phyloP scores from a whole-genome alignment of 306 rosid genomes.

The Hippophae tibetana region DNA sequence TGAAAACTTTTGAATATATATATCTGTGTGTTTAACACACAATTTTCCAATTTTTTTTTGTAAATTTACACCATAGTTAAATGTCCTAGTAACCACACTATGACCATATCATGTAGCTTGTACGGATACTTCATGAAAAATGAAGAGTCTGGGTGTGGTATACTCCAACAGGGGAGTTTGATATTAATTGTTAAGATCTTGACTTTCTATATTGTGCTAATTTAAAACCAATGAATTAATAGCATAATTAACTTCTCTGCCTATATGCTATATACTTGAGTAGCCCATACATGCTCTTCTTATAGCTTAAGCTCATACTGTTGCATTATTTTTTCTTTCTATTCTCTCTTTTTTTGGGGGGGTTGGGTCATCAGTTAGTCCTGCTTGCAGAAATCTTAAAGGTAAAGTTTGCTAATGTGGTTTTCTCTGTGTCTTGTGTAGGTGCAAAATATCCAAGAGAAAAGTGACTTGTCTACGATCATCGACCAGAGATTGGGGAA shows the following conservation, averaged over 20 bases:
- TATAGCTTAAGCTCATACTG: background rate
- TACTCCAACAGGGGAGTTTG: too few relatives aligned
- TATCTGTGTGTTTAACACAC: too few relatives aligned
- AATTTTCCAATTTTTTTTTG: too few relatives aligned
- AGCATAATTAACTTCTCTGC: background rate
- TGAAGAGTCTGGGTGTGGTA: too few relatives aligned
- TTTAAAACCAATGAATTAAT: background rate
- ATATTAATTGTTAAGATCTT: too few relatives aligned
- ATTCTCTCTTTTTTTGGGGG: background rate
- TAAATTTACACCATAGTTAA: too few relatives aligned
- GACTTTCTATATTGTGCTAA: slow-evolving; percentile 5
- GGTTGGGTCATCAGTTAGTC: background rate
- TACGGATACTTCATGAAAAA: too few relatives aligned
- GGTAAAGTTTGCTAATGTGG: background rate
- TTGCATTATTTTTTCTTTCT: background rate
- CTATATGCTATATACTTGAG: background rate
- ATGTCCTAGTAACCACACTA: too few relatives aligned
- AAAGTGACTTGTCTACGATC: slow-evolving; percentile 24
- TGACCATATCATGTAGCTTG: too few relatives aligned
- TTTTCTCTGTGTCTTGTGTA: slow-evolving; percentile 13
- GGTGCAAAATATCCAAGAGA: slow-evolving; percentile 45
- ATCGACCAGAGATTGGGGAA: slow-evolving; percentile 55
- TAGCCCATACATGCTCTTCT: background rate
- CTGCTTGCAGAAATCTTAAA: background rate
- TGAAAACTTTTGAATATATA: too few relatives aligned